phyloP scores from a whole-genome alignment of 352 stramenopile species.

The Aphanomyces euteiches region DNA sequence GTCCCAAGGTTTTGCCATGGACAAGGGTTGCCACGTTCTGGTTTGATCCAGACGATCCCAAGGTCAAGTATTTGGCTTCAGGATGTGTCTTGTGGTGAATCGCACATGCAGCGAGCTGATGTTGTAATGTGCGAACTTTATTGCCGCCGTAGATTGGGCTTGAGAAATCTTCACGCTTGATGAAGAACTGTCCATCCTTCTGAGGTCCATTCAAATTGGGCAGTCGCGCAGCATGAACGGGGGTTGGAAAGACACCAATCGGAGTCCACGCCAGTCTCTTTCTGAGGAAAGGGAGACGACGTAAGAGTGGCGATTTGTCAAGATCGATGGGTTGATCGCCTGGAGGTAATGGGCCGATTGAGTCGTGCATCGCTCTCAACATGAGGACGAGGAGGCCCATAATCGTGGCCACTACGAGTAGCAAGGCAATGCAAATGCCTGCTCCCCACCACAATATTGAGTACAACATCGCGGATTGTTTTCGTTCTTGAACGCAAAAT shows the following conservation, averaged over 20 bases:
- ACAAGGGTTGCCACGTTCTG: constrained; percentile 21
- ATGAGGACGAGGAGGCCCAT: neutral
- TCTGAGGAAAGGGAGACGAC: constrained; percentile 25
- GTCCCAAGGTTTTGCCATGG: constrained; percentile 1
- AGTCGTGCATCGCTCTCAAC: constrained; percentile 15
- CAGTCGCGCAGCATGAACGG: constrained; percentile 11
- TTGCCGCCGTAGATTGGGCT: constrained; percentile 27
- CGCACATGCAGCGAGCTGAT: constrained; percentile 19
- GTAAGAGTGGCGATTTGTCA: constrained; percentile 20
- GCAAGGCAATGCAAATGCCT: neutral
- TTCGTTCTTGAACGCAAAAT: too few species aligned
- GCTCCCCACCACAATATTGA: neutral
- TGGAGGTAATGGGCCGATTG: neutral
- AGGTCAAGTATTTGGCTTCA: neutral
- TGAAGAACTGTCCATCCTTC: neutral
- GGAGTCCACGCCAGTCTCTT: constrained; percentile 13
- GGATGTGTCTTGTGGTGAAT: constrained; percentile 1
- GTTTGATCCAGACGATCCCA: constrained; percentile 24
- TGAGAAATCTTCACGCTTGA: constrained; percentile 30
- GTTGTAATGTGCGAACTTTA: constrained; percentile 28
- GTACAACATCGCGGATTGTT: neutral
- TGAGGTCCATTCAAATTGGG: neutral
- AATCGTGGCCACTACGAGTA: neutral
- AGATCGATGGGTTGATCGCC: neutral
- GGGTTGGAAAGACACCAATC: constrained; percentile 28